Evolutionary conservation across 495 filamentous ascomycete genomes (phyloP), one percentile per base, ranked within the genome.

Genomic region (Daldinia caldariorum): DNA sequence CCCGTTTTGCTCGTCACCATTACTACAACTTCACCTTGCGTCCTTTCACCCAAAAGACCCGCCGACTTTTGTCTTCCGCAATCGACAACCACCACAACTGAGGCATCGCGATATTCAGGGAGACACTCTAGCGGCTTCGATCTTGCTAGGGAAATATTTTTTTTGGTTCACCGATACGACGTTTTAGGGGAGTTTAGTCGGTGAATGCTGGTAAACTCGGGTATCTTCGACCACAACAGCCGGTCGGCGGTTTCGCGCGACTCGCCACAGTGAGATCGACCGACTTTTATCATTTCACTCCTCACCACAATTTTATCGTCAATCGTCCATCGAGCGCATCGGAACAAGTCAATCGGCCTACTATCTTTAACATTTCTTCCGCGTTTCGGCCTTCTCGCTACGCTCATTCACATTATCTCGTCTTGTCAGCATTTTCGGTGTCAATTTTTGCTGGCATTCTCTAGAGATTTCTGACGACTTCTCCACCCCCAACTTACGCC

Each of bases 181-280:
- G n/a, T 45, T 63, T 22, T 37, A 55, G 58, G 39, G 54, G 62
- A 38, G 58, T 62, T 73, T 50, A 38, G 66, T 66, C 60, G 67
- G 66, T 74, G 69, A 69, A 78, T 78, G 75, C 67, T 66, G 72
- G 63, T 66, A 67, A 61, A 59, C 63, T 71, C 54, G 72, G 72
- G 61, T 50, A 58, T 63, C 39, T 67, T 73, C 66, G 62, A 73
- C 71, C 69, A 67, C 62, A 69, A 72, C 68, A 74, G 71, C 74
- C 74, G 67, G 71, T 77, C 73, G 74, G 75, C 80, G 76, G 70
- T 77, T 74, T 80, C 75, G 78, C 79, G 79, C 77, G 77, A 75
- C 76, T 80, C 70, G 79, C 76, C 75, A 75, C 75, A 76, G 66
- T 75, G 62, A 70, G 45, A 71, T 57, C 59, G 62, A 70, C 61